Evolutionary conservation across 2,329 filamentous ascomycete genomes (phyloP).

Genomic region (Cryphonectria nitschkei): DNA sequence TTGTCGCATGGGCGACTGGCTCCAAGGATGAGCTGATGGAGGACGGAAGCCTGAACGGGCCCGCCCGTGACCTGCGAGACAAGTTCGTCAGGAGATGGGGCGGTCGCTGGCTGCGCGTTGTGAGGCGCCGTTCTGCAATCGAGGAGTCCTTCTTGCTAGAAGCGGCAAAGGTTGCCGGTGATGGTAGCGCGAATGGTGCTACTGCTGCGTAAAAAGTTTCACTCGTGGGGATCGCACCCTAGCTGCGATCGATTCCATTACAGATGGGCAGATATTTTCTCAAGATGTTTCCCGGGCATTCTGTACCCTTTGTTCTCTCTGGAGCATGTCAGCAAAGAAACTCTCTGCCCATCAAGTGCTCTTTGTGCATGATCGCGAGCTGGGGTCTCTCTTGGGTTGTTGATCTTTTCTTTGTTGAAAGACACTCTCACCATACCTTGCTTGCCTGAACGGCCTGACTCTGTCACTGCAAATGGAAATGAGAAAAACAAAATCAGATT

Average conservation of each 20-base stretch:
- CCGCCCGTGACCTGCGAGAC: slow-evolving; percentile 61
- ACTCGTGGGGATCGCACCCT: not conserved
- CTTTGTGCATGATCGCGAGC: not conserved
- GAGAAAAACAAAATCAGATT: not conserved
- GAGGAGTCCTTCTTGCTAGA: slow-evolving; percentile 71
- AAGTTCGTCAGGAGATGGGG: slow-evolving; percentile 79
- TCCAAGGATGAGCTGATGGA: slow-evolving; percentile 78
- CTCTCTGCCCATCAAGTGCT: not conserved
- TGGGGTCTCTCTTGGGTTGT: not conserved
- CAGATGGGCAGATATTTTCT: not conserved
- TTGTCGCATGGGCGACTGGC: slow-evolving; percentile 72
- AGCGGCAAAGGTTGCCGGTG: slow-evolving; percentile 35
- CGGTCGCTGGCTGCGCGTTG: slow-evolving; percentile 83
- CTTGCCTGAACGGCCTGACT: not conserved
- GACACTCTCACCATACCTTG: not conserved
- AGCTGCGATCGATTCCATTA: not conserved
- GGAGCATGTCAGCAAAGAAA: not conserved
- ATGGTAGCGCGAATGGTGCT: not conserved
- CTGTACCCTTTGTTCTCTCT: no score
- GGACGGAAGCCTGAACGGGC: slow-evolving; percentile 39
- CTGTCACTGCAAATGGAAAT: not conserved
- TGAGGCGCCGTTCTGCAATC: slow-evolving; percentile 78
- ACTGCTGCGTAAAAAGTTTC: not conserved
- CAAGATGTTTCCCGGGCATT: not conserved
- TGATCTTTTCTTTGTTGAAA: not conserved